These are phyloP conservation scores for Neurospora sp. DNA, from an alignment of 2,329 filamentous ascomycete species.

Conservation along the genomic window DNA sequence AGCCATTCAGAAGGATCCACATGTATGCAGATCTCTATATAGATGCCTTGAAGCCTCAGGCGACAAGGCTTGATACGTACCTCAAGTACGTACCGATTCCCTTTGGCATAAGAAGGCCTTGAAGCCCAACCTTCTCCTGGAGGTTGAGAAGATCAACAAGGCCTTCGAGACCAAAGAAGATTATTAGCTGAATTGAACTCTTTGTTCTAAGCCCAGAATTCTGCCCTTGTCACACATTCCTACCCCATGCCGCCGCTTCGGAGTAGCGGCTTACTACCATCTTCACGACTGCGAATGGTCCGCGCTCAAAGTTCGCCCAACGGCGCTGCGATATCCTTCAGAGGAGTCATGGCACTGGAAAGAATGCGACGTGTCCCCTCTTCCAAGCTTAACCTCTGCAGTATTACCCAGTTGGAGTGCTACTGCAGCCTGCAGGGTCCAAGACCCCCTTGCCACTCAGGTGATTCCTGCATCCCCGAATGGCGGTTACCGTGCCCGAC, in stretches of 20 bases:
- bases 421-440: background rate
- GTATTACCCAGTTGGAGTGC: background rate
- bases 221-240: background rate
- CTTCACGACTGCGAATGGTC: background rate
- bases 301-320: background rate
- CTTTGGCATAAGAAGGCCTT: too few species aligned
- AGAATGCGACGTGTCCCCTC: background rate
- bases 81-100: too few species aligned
- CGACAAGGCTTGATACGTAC: too few species aligned
- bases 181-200: too few species aligned
- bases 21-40: too few species aligned
- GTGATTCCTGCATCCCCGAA: background rate
- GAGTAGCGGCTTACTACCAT: background rate
- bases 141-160: too few species aligned
- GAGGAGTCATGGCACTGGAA: background rate
- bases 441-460: background rate
- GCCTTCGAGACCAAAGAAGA: too few species aligned
- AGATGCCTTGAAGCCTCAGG: too few species aligned
- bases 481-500: background rate
- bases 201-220: too few species aligned
- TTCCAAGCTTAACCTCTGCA: background rate
- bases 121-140: too few species aligned
- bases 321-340: background rate
- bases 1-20: too few species aligned
- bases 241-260: background rate